Percentiles rank a stretch among this genome's conserved stretches.
Evolutionary conservation across 208 protist genomes (phyloP).

Genomic region (Porcisia deanei): DNA sequence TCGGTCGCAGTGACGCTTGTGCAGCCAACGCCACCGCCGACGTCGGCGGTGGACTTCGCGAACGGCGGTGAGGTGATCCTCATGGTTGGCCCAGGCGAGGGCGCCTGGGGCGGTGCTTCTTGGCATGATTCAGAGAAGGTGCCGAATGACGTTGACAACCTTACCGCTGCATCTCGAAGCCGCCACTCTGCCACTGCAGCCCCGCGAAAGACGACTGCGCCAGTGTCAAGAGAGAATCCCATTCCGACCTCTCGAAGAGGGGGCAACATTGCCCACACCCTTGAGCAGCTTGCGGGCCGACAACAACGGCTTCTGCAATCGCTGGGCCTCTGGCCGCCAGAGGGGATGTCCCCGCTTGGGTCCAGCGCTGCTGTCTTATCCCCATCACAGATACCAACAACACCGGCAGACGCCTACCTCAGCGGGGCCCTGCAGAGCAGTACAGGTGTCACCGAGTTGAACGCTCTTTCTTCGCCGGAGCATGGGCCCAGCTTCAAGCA

Average conservation of each 20-base stretch:
- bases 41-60: neutral
- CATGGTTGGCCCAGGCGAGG: neutral
- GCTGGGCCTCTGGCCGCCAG: neutral
- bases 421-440: neutral
- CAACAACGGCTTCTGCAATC: conserved; percentile 26
- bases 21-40: neutral
- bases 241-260: neutral
- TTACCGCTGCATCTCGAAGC: neutral
- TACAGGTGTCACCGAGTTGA: neutral
- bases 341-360: neutral
- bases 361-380: neutral
- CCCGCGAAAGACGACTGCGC: neutral
- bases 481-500: neutral
- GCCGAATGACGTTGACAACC: neutral
- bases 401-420: neutral
- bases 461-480: neutral
- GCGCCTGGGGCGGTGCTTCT: neutral
- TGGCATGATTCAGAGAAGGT: neutral
- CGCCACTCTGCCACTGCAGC: neutral
- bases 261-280: conserved; percentile 9
- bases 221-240: neutral
- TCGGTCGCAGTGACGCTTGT: conserved; percentile 11
- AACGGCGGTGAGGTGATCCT: neutral
- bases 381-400: neutral
- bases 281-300: conserved; percentile 24